Percentiles rank a stretch among this genome's conserved stretches.
Conservation (phyloP, 176 grass and related monocot genomes). For the Stipa capillata region DNA sequence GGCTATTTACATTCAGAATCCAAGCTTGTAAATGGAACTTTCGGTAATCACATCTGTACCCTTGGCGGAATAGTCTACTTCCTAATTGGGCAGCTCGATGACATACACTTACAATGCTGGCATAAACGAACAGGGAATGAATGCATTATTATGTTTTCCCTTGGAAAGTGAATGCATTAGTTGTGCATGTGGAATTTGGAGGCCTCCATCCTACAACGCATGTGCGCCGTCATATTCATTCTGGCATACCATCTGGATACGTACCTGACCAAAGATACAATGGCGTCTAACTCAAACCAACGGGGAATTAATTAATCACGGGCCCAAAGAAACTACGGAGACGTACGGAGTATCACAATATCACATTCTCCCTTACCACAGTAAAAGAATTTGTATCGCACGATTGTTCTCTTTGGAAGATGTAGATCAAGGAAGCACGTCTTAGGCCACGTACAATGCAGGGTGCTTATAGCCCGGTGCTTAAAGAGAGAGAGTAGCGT, state of each 20-base stretch:
- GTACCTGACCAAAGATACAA: not conserved
- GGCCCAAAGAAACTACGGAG: not conserved
- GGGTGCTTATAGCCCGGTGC: too few relatives aligned
- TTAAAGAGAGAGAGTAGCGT: too few relatives aligned
- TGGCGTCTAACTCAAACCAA: not conserved
- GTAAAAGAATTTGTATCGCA: too few relatives aligned
- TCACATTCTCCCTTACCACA: not conserved
- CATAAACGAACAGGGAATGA: not conserved
- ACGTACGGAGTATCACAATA: too few relatives aligned
- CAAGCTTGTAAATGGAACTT: too few relatives aligned
- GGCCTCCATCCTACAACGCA: slow-evolving; percentile 3
- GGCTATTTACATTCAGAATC: not conserved
- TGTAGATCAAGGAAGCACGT: too few relatives aligned
- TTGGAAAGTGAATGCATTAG: not conserved
- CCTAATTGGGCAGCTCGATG: not conserved
- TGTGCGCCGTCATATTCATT: not conserved
- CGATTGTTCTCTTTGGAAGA: too few relatives aligned
- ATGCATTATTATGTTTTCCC: not conserved
- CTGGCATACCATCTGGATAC: not conserved
- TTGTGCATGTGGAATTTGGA: not conserved
- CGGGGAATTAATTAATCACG: not conserved
- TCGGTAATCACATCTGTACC: not conserved
- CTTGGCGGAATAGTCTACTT: not conserved
- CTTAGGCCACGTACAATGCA: too few relatives aligned
- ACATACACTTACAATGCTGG: not conserved